These are phyloP conservation scores for Protomyces macrosporus DNA, from an alignment of 1,139 yeast species.

Conservation along the genomic window DNA sequence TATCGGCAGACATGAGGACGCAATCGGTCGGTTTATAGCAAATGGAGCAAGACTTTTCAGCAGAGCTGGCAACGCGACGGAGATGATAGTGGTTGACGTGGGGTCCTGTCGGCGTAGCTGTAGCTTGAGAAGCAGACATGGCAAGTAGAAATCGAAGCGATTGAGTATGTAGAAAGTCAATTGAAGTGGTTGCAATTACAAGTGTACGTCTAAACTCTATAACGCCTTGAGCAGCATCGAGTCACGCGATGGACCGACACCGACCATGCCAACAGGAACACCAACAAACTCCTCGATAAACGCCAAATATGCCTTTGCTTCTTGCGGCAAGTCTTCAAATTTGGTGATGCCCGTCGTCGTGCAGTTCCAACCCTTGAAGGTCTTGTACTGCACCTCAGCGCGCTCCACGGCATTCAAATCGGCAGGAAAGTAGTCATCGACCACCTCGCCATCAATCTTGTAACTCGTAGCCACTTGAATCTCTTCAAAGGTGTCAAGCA, in stretches of 20 bases:
- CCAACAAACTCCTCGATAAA: conserved; percentile 77
- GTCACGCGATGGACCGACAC: conserved; percentile 96
- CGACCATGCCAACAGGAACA: conserved; percentile 93
- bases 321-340: conserved; percentile 76
- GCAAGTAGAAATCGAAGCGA: neutral
- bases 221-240: conserved; percentile 28
- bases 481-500: conserved; percentile 80
- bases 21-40: conserved; percentile 62
- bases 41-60: conserved; percentile 55
- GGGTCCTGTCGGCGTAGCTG: conserved; percentile 29
- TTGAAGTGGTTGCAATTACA: neutral
- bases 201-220: neutral
- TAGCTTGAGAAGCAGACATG: neutral
- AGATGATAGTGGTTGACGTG: conserved; percentile 53
- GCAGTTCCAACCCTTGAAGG: conserved; percentile 90
- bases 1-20: conserved; percentile 53
- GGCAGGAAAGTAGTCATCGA: conserved; percentile 76
- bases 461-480: conserved; percentile 83
- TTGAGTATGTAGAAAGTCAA: too few species aligned
- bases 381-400: conserved; percentile 82
- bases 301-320: conserved; percentile 75
- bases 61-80: conserved; percentile 55
- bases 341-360: conserved; percentile 68
- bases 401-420: conserved; percentile 74
- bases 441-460: conserved; percentile 65